Percentiles rank a stretch among this genome's conserved stretches.
Conservation (phyloP, 768 basidiomycete species). For the Amanita subjunquillea region DNA sequence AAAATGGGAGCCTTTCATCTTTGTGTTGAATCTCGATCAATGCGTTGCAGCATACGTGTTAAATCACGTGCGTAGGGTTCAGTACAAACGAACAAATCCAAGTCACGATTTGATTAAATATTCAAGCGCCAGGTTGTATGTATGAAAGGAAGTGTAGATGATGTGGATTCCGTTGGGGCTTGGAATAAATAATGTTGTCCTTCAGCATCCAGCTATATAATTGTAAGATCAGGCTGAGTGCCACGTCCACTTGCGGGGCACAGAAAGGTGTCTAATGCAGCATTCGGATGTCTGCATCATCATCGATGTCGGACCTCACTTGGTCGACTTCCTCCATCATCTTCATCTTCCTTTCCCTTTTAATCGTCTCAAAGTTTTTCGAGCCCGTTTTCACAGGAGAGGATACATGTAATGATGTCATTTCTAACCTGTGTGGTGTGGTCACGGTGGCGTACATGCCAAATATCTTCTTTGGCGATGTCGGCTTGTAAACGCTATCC, state of each 20-base stretch:
- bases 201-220: background rate
- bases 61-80: background rate
- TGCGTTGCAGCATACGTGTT: background rate
- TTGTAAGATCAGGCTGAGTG: background rate
- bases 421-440: constrained; percentile 11
- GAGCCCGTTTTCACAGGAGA: background rate
- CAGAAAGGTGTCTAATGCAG: background rate
- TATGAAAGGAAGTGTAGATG: background rate
- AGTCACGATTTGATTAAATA: background rate
- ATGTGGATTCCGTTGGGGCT: background rate
- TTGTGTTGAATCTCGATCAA: background rate
- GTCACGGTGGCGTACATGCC: constrained; percentile 5
- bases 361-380: background rate
- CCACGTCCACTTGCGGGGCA: background rate
- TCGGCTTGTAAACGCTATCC: constrained; percentile 12
- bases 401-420: constrained; percentile 8
- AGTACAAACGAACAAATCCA: too few species aligned
- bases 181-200: constrained; percentile 6
- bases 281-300: background rate
- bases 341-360: constrained; percentile 4
- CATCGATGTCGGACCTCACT: background rate
- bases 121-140: background rate
- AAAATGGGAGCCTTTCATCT: constrained; percentile 4
- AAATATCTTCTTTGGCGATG: constrained; percentile 15
- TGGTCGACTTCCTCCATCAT: constrained; percentile 6